Evolutionary conservation across 768 basidiomycete genomes (phyloP).

Genomic region (Boletales sp.): DNA sequence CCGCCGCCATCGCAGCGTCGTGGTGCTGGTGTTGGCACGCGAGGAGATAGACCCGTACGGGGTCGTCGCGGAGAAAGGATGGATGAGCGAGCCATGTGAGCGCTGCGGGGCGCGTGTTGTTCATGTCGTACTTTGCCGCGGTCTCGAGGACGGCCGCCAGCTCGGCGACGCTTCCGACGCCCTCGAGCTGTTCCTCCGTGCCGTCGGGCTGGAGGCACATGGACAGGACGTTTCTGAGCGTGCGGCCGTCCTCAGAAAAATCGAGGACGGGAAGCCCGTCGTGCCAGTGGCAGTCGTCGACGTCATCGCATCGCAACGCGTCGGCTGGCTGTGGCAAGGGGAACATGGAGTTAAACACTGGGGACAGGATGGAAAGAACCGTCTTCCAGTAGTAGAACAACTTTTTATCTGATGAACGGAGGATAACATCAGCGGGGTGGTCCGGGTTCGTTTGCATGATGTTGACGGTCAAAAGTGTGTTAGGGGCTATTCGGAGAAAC

Average conservation of each 20-base stretch:
- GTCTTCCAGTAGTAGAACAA: constrained; percentile 8
- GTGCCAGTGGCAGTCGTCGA: background rate
- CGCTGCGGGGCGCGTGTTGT: background rate
- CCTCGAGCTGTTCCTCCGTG: background rate
- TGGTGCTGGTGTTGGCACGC: constrained; percentile 6
- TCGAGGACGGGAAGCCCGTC: constrained; percentile 6
- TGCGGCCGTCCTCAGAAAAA: constrained; percentile 9
- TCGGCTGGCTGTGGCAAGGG: constrained; percentile 7
- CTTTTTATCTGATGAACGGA: constrained; percentile 11
- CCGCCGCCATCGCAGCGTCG: constrained; percentile 5
- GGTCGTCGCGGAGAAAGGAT: constrained; percentile 1
- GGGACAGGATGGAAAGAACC: constrained; percentile 7
- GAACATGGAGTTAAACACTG: constrained; percentile 15
- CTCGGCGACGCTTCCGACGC: background rate
- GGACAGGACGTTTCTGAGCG: constrained; percentile 4
- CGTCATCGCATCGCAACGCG: background rate
- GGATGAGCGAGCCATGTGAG: constrained; percentile 3
- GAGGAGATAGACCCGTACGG: constrained; percentile 7
- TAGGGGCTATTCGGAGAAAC: background rate
- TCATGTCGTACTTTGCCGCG: constrained; percentile 17
- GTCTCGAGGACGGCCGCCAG: constrained; percentile 10
- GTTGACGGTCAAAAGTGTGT: background rate
- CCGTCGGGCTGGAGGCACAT: constrained; percentile 7
- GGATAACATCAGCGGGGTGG: constrained; percentile 9
- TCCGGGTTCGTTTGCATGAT: constrained; percentile 8